These are phyloP conservation scores for Hippophae rhamnoides DNA, from an alignment of 306 rosid genomes.

Conservation along the genomic window DNA sequence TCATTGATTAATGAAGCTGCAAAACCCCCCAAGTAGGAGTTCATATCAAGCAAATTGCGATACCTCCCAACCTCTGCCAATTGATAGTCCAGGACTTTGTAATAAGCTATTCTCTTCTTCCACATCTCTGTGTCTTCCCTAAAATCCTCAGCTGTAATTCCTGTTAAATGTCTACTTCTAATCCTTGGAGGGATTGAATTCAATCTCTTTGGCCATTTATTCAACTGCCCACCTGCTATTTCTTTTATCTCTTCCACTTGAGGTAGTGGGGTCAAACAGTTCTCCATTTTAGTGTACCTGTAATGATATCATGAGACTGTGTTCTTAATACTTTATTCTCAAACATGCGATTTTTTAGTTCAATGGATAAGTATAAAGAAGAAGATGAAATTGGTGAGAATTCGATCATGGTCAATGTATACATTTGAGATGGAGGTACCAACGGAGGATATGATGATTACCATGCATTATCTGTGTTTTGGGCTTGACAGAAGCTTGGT, in stretches of 20 bases:
- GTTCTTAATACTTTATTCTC: too few relatives aligned
- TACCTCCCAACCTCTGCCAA: constrained; percentile 68
- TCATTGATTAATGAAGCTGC: constrained; percentile 68
- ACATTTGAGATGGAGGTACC: too few relatives aligned
- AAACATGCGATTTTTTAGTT: too few relatives aligned
- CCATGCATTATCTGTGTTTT: constrained; percentile 87
- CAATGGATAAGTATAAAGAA: too few relatives aligned
- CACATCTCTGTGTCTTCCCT: constrained; percentile 44
- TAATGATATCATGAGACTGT: too few relatives aligned
- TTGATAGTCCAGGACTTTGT: constrained; percentile 51
- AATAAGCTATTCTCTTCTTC: constrained; percentile 61
- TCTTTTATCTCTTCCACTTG: constrained; percentile 43
- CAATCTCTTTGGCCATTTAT: constrained; percentile 77
- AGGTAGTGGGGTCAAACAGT: constrained; percentile 83
- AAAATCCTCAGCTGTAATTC: constrained; percentile 53
- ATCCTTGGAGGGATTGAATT: constrained; percentile 77
- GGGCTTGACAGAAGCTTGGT: constrained; percentile 53
- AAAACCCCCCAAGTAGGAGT: constrained; percentile 77
- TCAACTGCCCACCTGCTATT: constrained; percentile 58
- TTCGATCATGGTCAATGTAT: too few relatives aligned
- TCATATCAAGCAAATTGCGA: constrained; percentile 83
- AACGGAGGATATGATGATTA: constrained; percentile 13
- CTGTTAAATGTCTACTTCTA: constrained; percentile 47
- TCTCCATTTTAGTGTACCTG: constrained; percentile 82
- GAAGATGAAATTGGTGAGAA: too few relatives aligned